Evolutionary conservation across 176 grass and related monocot genomes (phyloP).

Genomic region (Avena insularis): DNA sequence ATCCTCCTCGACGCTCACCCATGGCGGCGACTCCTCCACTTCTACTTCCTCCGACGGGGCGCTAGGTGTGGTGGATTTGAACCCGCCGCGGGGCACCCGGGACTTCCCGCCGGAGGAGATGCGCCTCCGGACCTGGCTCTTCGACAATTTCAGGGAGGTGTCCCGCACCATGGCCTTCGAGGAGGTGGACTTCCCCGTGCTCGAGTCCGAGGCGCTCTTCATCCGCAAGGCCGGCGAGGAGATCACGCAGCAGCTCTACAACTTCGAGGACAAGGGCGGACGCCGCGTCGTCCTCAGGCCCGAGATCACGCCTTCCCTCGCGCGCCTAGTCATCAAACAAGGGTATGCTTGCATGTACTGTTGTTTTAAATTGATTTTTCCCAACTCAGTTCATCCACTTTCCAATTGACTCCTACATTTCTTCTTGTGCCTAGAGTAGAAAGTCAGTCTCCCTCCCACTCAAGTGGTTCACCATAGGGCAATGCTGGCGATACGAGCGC

Average conservation of each 20-base stretch:
- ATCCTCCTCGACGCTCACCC: neutral
- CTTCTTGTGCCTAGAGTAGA: conserved; percentile 50
- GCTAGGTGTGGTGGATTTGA: conserved; percentile 17
- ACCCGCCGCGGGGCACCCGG: conserved; percentile 85
- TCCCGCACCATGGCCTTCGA: conserved; percentile 3
- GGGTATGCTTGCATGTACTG: conserved; percentile 49
- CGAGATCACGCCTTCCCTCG: conserved; percentile 91
- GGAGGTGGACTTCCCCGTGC: conserved; percentile 94
- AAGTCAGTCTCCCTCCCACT: conserved; percentile 89
- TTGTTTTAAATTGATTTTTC: neutral
- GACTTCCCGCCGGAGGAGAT: conserved; percentile 94
- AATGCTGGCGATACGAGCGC: conserved; percentile 94
- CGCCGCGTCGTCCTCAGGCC: conserved; percentile 85
- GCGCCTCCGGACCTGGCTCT: conserved; percentile 89
- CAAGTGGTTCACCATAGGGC: conserved; percentile 99
- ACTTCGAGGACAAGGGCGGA: conserved; percentile 92
- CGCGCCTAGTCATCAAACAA: conserved; percentile 90
- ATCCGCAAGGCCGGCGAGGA: conserved; percentile 85
- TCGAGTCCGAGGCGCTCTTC: conserved; percentile 91
- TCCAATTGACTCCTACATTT: neutral
- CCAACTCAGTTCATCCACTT: neutral
- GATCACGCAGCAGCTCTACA: conserved; percentile 80
- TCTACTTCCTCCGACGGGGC: neutral
- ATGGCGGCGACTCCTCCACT: neutral
- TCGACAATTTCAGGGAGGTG: conserved; percentile 49